Percentiles rank a stretch among this genome's conserved stretches.
These are phyloP conservation scores for Xylaria intraflava DNA, from an alignment of 495 filamentous ascomycete genomes.

Conservation along the genomic window DNA sequence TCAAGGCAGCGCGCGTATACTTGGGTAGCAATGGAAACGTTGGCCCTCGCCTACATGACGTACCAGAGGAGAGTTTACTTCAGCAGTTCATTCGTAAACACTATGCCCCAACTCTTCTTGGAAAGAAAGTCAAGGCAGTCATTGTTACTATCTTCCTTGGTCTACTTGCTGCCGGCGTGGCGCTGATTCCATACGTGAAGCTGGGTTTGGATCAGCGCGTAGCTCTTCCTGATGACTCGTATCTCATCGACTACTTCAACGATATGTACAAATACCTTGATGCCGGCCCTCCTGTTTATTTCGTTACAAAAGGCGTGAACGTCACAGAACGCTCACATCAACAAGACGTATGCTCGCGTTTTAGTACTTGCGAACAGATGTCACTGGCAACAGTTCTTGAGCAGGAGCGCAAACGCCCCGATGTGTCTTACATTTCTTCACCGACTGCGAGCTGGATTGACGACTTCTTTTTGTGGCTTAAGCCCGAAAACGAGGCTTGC, in stretches of 20 bases:
- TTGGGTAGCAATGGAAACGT: slow-evolving; percentile 30
- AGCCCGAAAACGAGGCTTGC: slow-evolving; percentile 74
- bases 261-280: slow-evolving; percentile 90
- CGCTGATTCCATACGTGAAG: slow-evolving; percentile 73
- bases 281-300: slow-evolving; percentile 90
- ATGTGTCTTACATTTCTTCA: slow-evolving; percentile 90
- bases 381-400: slow-evolving; percentile 85
- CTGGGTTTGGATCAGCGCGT: slow-evolving; percentile 92
- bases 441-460: slow-evolving; percentile 93
- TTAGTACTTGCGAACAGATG: slow-evolving; percentile 74
- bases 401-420: slow-evolving; percentile 80
- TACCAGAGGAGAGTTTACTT: slow-evolving; percentile 71
- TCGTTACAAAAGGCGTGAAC: slow-evolving; percentile 78
- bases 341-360: slow-evolving; percentile 82
- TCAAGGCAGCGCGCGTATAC: slow-evolving; percentile 55
- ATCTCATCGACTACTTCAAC: slow-evolving; percentile 90
- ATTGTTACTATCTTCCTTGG: slow-evolving; percentile 78
- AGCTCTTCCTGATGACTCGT: slow-evolving; percentile 86
- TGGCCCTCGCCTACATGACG: slow-evolving; percentile 48
- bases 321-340: slow-evolving; percentile 66
- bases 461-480: slow-evolving; percentile 93
- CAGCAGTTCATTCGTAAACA: slow-evolving; percentile 80
- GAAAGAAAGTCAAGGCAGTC: slow-evolving; percentile 66
- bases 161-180: slow-evolving; percentile 76
- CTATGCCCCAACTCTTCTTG: slow-evolving; percentile 78